A percentile compares a stretch with the other conserved stretches of the same genome.
phyloP scores from a whole-genome alignment of 116 monocot genomes.

The Thalassia testudinum region DNA sequence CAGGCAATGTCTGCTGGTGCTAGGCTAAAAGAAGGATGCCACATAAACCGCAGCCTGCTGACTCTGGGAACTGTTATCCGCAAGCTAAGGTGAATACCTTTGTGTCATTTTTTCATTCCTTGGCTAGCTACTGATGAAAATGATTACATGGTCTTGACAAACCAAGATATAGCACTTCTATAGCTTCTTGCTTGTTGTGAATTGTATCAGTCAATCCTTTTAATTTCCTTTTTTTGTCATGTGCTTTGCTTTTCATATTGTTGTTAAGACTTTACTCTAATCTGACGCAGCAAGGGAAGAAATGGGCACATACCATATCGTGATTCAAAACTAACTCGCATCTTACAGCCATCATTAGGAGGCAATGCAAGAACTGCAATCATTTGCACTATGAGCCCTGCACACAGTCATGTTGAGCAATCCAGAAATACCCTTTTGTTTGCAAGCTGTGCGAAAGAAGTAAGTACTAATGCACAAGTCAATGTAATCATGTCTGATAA shows the following conservation, averaged over 20 bases:
- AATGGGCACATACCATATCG: constrained; percentile 84
- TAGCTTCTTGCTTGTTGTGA: too few relatives aligned
- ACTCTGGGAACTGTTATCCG: constrained; percentile 97
- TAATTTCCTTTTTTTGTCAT: too few relatives aligned
- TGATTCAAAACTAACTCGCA: constrained; percentile 95
- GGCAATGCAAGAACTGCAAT: constrained; percentile 94
- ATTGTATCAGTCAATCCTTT: too few relatives aligned
- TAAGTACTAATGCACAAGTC: constrained; percentile 65
- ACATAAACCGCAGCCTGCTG: constrained; percentile 94
- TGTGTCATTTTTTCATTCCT: too few relatives aligned
- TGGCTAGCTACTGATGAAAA: too few relatives aligned
- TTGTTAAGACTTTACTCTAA: too few relatives aligned
- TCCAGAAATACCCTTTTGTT: constrained; percentile 88
- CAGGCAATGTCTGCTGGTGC: constrained; percentile 82
- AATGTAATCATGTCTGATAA: constrained; percentile 98
- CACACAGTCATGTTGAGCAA: constrained; percentile 82
- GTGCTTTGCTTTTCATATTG: too few relatives aligned
- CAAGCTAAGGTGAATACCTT: constrained; percentile 60
- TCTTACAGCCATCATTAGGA: constrained; percentile 75
- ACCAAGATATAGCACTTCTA: too few relatives aligned
- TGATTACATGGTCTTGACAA: too few relatives aligned
- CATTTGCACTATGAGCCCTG: constrained; percentile 99
- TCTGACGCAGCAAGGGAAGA: constrained; percentile 64
- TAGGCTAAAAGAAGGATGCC: constrained; percentile 94
- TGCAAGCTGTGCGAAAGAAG: constrained; percentile 95